phyloP scores from a whole-genome alignment of 2,329 filamentous ascomycete species.

The Ceratocystis cacaofunesta region DNA sequence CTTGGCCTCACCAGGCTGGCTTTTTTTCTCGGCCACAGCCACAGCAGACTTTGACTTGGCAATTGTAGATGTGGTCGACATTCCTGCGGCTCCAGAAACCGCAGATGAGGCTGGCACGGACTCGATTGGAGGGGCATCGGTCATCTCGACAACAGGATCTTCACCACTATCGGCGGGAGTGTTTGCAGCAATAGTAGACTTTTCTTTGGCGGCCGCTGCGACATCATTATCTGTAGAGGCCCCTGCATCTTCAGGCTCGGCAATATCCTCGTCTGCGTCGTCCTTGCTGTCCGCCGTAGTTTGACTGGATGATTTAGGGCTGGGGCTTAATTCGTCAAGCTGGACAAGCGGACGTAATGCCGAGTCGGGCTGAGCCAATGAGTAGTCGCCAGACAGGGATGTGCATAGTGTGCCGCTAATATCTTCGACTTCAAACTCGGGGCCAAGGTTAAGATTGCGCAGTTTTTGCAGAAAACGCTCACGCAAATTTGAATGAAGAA shows the following conservation, averaged over 20 bases:
- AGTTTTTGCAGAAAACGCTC: conserved; percentile 4
- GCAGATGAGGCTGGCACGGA: background rate
- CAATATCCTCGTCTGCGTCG: background rate
- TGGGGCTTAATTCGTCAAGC: background rate
- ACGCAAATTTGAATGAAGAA: conserved; percentile 5
- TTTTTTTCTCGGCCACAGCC: background rate
- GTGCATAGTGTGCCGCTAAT: conserved; percentile 1
- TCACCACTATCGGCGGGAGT: background rate
- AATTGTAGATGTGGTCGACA: too few species aligned
- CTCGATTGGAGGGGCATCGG: background rate
- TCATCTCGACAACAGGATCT: background rate
- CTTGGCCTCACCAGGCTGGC: background rate
- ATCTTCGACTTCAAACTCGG: conserved; percentile 5
- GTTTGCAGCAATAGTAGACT: background rate
- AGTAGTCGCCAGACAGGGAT: conserved; percentile 4
- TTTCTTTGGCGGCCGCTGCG: background rate
- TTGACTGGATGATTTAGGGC: background rate
- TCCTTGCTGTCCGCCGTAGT: background rate
- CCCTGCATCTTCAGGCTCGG: conserved; percentile 2
- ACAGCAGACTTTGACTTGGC: background rate
- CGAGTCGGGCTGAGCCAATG: conserved; percentile 7
- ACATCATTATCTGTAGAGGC: background rate
- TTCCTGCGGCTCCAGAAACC: background rate
- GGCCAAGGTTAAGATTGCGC: background rate
- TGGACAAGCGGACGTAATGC: conserved; percentile 7